Conservation (phyloP, 2,329 filamentous ascomycete genomes). For the Raffaelea ambrosiae region DNA sequence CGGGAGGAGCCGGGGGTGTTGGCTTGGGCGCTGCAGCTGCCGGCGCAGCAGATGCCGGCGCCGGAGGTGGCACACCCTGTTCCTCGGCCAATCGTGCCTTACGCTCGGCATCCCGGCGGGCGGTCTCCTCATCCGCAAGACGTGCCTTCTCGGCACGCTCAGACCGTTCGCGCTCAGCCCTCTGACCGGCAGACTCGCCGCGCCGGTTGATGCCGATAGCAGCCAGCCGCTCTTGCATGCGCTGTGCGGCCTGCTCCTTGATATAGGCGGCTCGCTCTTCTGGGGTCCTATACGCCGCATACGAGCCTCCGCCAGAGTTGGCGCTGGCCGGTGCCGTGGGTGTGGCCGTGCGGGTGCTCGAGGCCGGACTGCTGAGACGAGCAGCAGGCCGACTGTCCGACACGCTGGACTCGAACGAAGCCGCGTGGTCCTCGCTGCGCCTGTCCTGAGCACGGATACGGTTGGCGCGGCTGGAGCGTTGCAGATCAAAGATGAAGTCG, state of each 20-base stretch:
- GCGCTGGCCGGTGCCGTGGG: conserved; percentile 37
- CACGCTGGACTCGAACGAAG: not conserved
- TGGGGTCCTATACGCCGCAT: conserved; percentile 78
- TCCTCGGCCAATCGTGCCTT: conserved; percentile 78
- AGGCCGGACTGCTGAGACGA: conserved; percentile 6
- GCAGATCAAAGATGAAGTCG: conserved; percentile 95
- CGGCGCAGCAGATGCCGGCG: conserved; percentile 25
- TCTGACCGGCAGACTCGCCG: conserved; percentile 73
- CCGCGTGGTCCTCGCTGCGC: conserved; percentile 30
- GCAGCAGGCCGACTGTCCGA: conserved; percentile 21
- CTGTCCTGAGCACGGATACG: conserved; percentile 56
- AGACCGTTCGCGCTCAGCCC: conserved; percentile 76
- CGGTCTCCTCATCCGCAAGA: conserved; percentile 91
- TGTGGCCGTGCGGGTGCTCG: conserved; percentile 36
- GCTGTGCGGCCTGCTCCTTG: conserved; percentile 91
- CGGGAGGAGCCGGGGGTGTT: not conserved
- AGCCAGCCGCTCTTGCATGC: conserved; percentile 92
- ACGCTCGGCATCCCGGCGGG: conserved; percentile 76
- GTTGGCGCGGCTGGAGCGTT: conserved; percentile 72
- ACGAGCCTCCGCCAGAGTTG: conserved; percentile 50
- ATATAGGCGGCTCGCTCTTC: conserved; percentile 94
- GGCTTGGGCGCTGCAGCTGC: conserved; percentile 25
- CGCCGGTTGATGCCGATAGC: conserved; percentile 86
- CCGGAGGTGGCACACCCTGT: conserved; percentile 53
- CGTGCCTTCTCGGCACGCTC: conserved; percentile 81